Base-by-base conservation (phyloP, 1,139 yeast genomes). In the Arxiozyma heterogenica region DNA sequence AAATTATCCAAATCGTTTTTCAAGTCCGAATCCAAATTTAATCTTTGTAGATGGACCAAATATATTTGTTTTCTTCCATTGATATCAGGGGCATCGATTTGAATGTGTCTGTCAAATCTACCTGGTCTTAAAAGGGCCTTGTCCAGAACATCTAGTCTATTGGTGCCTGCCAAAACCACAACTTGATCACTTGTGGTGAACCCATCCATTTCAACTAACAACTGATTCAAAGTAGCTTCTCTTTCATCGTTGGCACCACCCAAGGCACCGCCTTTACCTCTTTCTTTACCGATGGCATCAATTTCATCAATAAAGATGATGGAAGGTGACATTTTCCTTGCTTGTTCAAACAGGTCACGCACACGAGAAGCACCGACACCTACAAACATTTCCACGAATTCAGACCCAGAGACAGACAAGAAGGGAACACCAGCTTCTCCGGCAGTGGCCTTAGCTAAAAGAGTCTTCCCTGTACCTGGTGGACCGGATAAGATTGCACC, bases 391-490 rank as follows among this genome's bases (percentile, higher is more conserved):
- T 93, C 98, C 20, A 93, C 96, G 62, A 93, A 93, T 68, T 93
- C 98, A n/a, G 98, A 90, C 61, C 98, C 98, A 6, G 96, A 87
- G 15, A 93, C 98, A 18, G 96, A 86, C 61, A 82, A 82, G 67
- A 93, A 93, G 44, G 98, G 98, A n/a, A 93, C 98, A 51, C 93
- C 95, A 0, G 98, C 98, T 71, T 93, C 98, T 59, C 98, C 98
- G 1, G 98, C 98, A 47, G 98, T 93, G 5, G 98, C 98, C 70
- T 88, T 91, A n/a, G 98, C 98, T 55, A 93, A 75, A 59, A 93
- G 75, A 0, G 98, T 93, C 71, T 93, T 93, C 83, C 98, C 98
- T 8, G 98, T 93, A 77, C 98, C 98, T 51, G 98, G 98, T n/a
- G 98, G 96, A 56, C 98, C 98, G 17, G 96, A 87, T 57, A 94